Base-by-base conservation (phyloP, 805 yeast genomes). In the Torulaspora gathmanii region DNA sequence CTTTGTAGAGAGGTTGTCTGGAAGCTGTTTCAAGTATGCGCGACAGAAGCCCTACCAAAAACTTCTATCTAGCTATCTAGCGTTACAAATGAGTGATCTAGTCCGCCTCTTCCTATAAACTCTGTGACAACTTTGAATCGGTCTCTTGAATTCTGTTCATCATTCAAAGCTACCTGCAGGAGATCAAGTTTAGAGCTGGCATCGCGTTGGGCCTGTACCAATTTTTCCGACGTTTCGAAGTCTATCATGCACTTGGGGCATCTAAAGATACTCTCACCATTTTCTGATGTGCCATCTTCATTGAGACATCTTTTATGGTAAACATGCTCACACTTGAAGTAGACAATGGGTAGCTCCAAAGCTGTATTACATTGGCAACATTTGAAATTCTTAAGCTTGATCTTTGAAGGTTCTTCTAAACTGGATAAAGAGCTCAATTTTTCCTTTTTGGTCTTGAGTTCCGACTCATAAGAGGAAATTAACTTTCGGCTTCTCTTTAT, bases 31-130 rank as follows among this genome's bases (percentile, higher is more conserved):
- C 56, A 44, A 22, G 25, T 22, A 22, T 22, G 25, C 25, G 25
- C 25, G 25, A 22, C 25, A 22, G 8, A 22, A 5, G 25, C 10
- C 25, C 25, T 22, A 22, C 13, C 22, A n/a, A 39, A 39, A 35
- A 6, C 10, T 19, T 5, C 12, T n/a, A 17, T 16, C 33, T 40
- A 44, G 16, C 28, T 29, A 23, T 42, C 52, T 43, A 46, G 28
- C 9, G 43, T 36, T 36, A 46, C 42, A 26, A 48, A 52, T 6
- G 54, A 30, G 48, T 64, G 64, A 39, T 82, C 87, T 79, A 90
- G 76, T 0, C 84, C 91, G 1, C 99, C 99, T 46, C 89, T 77
- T 1, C 96, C 95, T 36, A 90, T 76, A 61, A 83, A 90, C 44
- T 87, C 95, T 47, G 83, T 76, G 42, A 91, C 76, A 3, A 82